Conservation (phyloP, 345 rosid genomes). For the Eucalyptus tenuipes region DNA sequence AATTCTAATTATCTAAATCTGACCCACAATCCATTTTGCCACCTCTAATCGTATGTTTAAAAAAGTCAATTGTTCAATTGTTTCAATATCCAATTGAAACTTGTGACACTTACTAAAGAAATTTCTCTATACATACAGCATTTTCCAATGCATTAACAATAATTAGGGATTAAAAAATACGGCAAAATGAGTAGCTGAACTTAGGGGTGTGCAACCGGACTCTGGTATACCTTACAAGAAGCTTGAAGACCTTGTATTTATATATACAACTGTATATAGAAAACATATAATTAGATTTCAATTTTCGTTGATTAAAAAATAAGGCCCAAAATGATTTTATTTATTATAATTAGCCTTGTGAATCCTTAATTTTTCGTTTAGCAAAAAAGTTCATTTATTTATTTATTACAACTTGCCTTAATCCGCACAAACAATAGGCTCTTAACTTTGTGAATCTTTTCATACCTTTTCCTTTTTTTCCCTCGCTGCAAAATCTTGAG, state of each 20-base stretch:
- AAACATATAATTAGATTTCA: background rate
- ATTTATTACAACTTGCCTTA: background rate
- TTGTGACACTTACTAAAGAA: background rate
- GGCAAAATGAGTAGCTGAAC: too few relatives aligned
- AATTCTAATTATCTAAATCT: background rate
- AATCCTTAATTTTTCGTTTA: too few relatives aligned
- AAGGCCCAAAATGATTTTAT: background rate
- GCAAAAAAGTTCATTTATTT: too few relatives aligned
- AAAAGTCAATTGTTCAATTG: background rate
- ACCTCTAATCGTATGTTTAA: background rate
- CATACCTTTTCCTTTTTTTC: background rate
- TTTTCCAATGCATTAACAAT: background rate
- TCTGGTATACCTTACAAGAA: background rate
- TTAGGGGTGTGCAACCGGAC: too few relatives aligned
- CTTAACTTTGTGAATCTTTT: background rate
- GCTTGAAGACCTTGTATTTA: background rate
- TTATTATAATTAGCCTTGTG: too few relatives aligned
- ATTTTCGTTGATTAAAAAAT: background rate
- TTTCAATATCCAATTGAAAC: background rate
- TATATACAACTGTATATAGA: background rate
- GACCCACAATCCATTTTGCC: background rate
- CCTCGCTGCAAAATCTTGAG: background rate
- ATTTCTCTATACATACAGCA: background rate
- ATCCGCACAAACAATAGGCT: background rate
- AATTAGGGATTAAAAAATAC: too few relatives aligned